phyloP scores from a whole-genome alignment of 768 basidiomycete species.

The Tricholoma bakamatsutake region DNA sequence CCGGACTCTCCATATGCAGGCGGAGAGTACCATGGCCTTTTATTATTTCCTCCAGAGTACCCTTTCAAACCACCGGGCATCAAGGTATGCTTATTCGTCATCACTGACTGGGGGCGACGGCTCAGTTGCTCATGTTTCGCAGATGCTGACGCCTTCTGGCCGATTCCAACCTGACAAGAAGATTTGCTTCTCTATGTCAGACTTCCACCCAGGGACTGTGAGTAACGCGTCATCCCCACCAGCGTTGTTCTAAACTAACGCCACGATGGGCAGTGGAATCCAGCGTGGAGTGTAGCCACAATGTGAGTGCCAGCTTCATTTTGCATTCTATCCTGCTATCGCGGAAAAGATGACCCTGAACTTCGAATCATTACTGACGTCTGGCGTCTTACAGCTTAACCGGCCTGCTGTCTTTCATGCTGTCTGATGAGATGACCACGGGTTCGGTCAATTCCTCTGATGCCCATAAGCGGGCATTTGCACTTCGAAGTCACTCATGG shows the following conservation, averaged over 20 bases:
- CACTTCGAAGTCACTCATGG: slow-evolving; percentile 77
- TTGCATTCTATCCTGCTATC: slow-evolving; percentile 6
- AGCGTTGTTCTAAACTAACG: background rate
- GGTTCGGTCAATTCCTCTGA: slow-evolving; percentile 82
- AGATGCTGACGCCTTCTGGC: slow-evolving; percentile 92
- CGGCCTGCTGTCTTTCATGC: slow-evolving; percentile 91
- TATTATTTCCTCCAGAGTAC: slow-evolving; percentile 91
- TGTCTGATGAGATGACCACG: slow-evolving; percentile 94
- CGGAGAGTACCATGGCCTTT: slow-evolving; percentile 92
- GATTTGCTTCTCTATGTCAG: slow-evolving; percentile 98
- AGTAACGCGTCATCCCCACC: slow-evolving; percentile 26
- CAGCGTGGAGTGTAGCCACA: slow-evolving; percentile 92
- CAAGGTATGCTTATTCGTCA: slow-evolving; percentile 50
- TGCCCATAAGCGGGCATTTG: slow-evolving; percentile 71
- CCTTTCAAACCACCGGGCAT: slow-evolving; percentile 97
- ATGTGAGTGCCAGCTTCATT: slow-evolving; percentile 53
- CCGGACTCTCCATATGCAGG: slow-evolving; percentile 87
- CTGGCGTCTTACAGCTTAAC: slow-evolving; percentile 58
- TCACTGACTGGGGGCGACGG: background rate
- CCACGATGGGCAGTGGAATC: slow-evolving; percentile 67
- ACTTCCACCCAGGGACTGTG: slow-evolving; percentile 87
- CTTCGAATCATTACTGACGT: slow-evolving; percentile 8
- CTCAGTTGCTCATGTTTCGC: slow-evolving; percentile 9
- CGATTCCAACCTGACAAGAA: slow-evolving; percentile 90
- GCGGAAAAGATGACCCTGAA: slow-evolving; percentile 6